Evolutionary conservation across 108 stramenopile genomes (phyloP), one percentile per base, ranked within the genome.

Genomic region (Nitzschia sp.): DNA sequence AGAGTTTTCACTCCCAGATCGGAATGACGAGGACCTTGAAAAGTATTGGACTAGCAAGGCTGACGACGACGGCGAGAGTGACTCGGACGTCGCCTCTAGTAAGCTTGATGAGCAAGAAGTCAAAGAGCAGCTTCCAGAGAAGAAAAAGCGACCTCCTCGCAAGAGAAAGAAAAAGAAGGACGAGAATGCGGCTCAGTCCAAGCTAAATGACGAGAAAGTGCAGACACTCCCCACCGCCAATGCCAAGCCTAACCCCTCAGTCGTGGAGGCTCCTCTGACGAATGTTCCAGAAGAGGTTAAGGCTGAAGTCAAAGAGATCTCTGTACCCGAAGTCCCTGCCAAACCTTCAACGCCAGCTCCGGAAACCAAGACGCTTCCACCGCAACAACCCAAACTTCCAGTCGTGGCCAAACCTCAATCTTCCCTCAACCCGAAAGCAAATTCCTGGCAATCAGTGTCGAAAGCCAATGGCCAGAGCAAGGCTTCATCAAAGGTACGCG

Each of bases 31-130:
- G 1, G 88, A 91, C 58, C 34, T 88, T 11, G 83, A 92, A 42
- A 63, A 79, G 50, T 95, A 95, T 65, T 95, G 90, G 91, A 88
- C 90, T 53, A 69, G 78, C 10, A 46, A 62, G 25, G 72, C 61
- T 12, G 89, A 89, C 22, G 84, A 71, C 48, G 94, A 95, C 54
- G 90, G 90, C 0, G 86, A 88, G 44, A 85, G 83, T 21, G 80
- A 82, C 51, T 91, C 90, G 0, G 93, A 94, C 12, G 78, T 85
- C 51, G 93, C 93, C 10, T 91, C 90, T 12, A 82, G 79, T 41
- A 81, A 86, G 61, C 53, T 41, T 41, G 87, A 79, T 20, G 15
- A 89, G 84, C 77, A 89, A 87, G 72, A 90, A 88, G 87, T 89
- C 68, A 92, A 88, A 67, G 83, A 89, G 52, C 78, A 86, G 26